These are phyloP conservation scores for Globisporangium megalacanthum DNA, from an alignment of 352 stramenopile species.

Conservation along the genomic window DNA sequence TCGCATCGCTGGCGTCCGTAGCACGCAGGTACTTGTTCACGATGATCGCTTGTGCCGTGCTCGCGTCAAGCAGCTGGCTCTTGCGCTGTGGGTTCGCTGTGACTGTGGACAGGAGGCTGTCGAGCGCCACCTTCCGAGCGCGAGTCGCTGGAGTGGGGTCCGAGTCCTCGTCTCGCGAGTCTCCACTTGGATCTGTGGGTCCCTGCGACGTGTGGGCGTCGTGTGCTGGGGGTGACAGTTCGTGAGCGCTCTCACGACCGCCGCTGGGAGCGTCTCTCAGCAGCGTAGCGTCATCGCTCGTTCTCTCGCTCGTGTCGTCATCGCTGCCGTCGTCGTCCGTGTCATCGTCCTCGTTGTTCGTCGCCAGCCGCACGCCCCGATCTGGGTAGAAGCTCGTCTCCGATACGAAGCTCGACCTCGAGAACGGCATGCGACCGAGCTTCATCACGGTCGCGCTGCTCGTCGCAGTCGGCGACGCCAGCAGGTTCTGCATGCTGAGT, in stretches of 20 bases:
- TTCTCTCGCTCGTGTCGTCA: neutral
- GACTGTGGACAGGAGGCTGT: conserved; percentile 31
- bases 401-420: conserved; percentile 9
- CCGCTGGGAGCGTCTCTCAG: neutral
- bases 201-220: neutral
- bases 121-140: conserved; percentile 39
- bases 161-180: neutral
- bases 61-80: conserved; percentile 28
- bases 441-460: conserved; percentile 9
- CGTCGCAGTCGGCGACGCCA: neutral
- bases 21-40: conserved; percentile 43
- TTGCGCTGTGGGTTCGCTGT: conserved; percentile 18
- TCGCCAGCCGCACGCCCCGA: neutral
- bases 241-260: neutral
- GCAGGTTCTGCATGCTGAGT: conserved; percentile 2
- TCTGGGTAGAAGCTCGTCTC: conserved; percentile 8
- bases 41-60: conserved; percentile 35
- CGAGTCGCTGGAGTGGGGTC: conserved; percentile 6
- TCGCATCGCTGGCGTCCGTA: neutral
- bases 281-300: neutral
- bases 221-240: no score
- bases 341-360: conserved; percentile 14
- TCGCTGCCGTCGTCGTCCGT: conserved; percentile 3
- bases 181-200: conserved; percentile 11
- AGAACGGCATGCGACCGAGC: conserved; percentile 4